Base-by-base conservation (phyloP, 495 filamentous ascomycete genomes). In the Xylaria castorea region DNA sequence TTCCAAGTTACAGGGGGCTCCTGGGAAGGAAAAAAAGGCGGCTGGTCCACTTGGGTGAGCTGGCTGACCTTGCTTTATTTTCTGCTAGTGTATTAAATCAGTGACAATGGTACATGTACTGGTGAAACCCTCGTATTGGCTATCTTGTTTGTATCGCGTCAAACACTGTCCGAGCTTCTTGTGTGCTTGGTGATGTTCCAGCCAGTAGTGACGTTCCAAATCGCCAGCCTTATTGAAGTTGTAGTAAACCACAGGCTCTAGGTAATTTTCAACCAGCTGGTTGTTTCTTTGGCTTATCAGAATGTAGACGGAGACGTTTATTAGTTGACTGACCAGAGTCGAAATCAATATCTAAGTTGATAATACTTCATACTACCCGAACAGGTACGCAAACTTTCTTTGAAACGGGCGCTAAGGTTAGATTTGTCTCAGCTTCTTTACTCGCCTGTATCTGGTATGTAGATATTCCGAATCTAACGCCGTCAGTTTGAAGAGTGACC, bases 121-220 rank as follows among this genome's bases (percentile, higher is more conserved):
- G 27, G 40, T 66, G 42, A 50, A 66, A 50, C 30, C 42, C 42
- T 48, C 25, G 63, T 34, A 44, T 44, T 64, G 8, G 25, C 63
- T 18, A 30, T 25, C 3, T 34, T 34, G 34, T 57, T 48, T 57
- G 34, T 68, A 50, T 18, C 27, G 27, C 46, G 5, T 51, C 16
- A 38, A 22, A 18, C 14, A 44, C 30, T 38, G 30, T 22, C 32
- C 30, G 25, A 40, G 38, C 4, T 16, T 27, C 60, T 12, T 48
- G 40, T 65, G 16, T 40, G 14, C 36, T 16, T 27, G 0, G 36
- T 25, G 38, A 16, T 7, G 12, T 27, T 64, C 58, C 8, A 38
- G 58, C 58, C 1, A 3, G 32, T 9, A 38, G 58, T 38, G 30
- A 22, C 48, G 48, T 3, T 8, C 48, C 3, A 51, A 7, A 1